Evolutionary conservation across 176 grass and related monocot genomes (phyloP), one percentile per base, ranked within the genome.

Genomic region (Ensete glaucum): DNA sequence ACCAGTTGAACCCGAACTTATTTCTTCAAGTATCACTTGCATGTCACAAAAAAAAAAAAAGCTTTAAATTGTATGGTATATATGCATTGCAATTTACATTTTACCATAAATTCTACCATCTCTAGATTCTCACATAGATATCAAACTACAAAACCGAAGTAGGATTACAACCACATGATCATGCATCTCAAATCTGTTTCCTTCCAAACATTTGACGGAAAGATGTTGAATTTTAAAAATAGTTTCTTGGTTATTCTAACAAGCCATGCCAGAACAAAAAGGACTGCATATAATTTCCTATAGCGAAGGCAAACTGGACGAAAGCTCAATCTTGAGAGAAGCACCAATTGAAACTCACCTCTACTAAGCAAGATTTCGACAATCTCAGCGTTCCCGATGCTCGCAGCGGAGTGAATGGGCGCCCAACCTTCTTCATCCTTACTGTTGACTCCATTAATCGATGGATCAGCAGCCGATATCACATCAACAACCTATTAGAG

Each of bases 341-440:
- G 62, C 21, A 4, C 26, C 67, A 76, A 1, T 13, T 20, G 67
- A 24, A 19, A 8, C 71, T 43, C 67, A 99, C 95, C 95, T 84
- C 74, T 86, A 52, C 81, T 84, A 20, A 99, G 80, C 78, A 99
- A 82, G 79, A 89, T 89, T 25, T 82, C 52, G 19, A 94, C 6
- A 55, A 99, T 87, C 65, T 91, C 50, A 17, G 77, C 78, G 74
- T 94, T 94, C 54, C 95, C 90, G 1, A 80, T 87, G 79, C 95
- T 99, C 0, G 86, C 84, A 24, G 77, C 88, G 3, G 95, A 91
- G 73, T 94, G 95, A 53, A 99, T 79, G 34, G 95, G 95, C 49
- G 78, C 90, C 95, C 95, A 99, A 52, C 95, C 95, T 50, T 99
- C 95, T 53, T 99, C 95, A 64, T 99, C 95, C 76, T 75, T 85